Conservation (phyloP, 768 basidiomycete genomes). For the Russula olivacea region DNA sequence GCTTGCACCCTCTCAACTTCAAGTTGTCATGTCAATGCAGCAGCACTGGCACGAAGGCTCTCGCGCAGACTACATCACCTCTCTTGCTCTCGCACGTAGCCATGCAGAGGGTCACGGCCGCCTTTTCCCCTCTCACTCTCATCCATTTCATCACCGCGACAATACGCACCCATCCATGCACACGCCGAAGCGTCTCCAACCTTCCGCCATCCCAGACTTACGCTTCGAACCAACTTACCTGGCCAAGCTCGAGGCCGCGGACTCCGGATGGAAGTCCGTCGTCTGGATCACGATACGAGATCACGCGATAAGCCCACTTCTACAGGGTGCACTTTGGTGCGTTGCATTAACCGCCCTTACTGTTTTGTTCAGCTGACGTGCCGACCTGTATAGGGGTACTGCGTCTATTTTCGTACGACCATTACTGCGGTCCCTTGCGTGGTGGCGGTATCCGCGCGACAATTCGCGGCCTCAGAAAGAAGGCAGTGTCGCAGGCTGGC, state of each 20-base stretch:
- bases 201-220: constrained; percentile 57
- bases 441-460: background rate
- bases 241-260: constrained; percentile 48
- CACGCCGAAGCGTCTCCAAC: background rate
- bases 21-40: constrained; percentile 13
- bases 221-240: constrained; percentile 72
- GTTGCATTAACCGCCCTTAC: constrained; percentile 24
- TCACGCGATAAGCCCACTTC: constrained; percentile 59
- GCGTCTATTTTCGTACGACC: constrained; percentile 15
- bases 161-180: background rate
- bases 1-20: background rate
- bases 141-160: background rate
- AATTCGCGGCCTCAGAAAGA: background rate
- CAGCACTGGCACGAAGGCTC: constrained; percentile 7
- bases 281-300: constrained; percentile 61
- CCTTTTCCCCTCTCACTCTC: background rate
- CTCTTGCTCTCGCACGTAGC: constrained; percentile 16
- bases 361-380: background rate
- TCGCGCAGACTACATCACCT: constrained; percentile 22
- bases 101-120: background rate
- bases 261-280: constrained; percentile 53
- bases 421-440: background rate
- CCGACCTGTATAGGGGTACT: constrained; percentile 6
- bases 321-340: constrained; percentile 65
- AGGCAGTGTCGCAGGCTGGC: constrained; percentile 11